phyloP scores from a whole-genome alignment of 2,329 filamentous ascomycete species.

The Botryotinia narcissicola region DNA sequence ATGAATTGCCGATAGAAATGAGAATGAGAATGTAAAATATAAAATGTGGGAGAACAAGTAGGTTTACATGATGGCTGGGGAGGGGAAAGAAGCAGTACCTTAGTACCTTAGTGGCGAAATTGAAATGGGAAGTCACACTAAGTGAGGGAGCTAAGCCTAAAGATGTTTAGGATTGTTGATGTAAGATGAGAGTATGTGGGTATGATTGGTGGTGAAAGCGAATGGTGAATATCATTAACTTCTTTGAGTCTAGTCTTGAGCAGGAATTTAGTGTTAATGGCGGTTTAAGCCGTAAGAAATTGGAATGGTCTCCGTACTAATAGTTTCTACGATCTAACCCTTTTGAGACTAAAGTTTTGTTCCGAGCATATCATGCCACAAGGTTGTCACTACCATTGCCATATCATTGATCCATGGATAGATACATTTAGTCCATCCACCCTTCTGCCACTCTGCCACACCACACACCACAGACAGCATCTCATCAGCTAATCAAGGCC shows the following conservation, averaged over 20 bases:
- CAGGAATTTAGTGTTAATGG: background rate
- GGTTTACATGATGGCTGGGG: conserved; percentile 15
- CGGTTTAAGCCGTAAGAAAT: background rate
- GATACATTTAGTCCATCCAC: too few species aligned
- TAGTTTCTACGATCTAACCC: background rate
- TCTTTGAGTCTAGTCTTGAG: background rate
- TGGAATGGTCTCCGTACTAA: background rate
- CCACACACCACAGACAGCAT: background rate
- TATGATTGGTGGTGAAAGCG: background rate
- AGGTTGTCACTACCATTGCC: background rate
- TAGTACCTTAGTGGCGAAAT: background rate
- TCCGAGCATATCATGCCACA: background rate
- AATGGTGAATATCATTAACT: background rate
- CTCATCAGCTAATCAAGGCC: too few species aligned
- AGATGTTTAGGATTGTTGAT: background rate
- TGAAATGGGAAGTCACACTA: conserved; percentile 2
- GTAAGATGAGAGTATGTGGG: background rate
- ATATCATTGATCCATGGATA: background rate
- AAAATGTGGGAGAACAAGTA: conserved; percentile 17
- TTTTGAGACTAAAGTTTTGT: background rate
- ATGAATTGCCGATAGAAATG: conserved; percentile 6
- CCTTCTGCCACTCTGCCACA: background rate
- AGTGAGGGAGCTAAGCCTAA: background rate
- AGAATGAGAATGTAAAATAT: background rate
- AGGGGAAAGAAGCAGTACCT: background rate